A percentile compares a stretch with the other conserved stretches of the same genome.
These are phyloP conservation scores for Candida alai DNA, from an alignment of 805 yeast species.

Conservation along the genomic window DNA sequence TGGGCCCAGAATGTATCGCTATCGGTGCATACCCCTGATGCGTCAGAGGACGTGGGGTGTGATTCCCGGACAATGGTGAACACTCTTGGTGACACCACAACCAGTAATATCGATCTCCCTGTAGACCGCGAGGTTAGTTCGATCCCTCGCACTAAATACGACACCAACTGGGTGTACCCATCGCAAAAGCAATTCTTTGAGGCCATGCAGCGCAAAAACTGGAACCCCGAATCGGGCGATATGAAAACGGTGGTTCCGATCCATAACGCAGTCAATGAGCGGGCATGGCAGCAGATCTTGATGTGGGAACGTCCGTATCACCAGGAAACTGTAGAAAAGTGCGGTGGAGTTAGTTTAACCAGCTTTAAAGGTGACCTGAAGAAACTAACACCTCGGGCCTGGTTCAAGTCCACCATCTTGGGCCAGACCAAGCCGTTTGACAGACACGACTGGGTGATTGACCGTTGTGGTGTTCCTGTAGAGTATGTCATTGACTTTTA, in stretches of 20 bases:
- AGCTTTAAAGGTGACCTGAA: slow-evolving; percentile 87
- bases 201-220: slow-evolving; percentile 88
- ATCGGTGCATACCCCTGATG: slow-evolving; percentile 32
- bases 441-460: slow-evolving; percentile 91
- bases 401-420: slow-evolving; percentile 54
- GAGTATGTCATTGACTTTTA: slow-evolving; percentile 95
- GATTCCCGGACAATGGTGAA: slow-evolving; percentile 43
- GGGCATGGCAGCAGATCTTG: slow-evolving; percentile 82
- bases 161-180: slow-evolving; percentile 87
- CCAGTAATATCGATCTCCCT: slow-evolving; percentile 42
- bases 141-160: slow-evolving; percentile 68
- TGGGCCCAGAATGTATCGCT: slow-evolving; percentile 38
- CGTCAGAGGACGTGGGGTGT: slow-evolving; percentile 38
- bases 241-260: slow-evolving; percentile 92
- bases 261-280: slow-evolving; percentile 89
- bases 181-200: slow-evolving; percentile 92
- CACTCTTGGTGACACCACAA: slow-evolving; percentile 22
- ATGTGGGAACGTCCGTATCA: slow-evolving; percentile 72
- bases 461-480: slow-evolving; percentile 76
- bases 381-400: slow-evolving; percentile 84
- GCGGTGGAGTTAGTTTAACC: slow-evolving; percentile 84
- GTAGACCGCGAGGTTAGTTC: slow-evolving; percentile 74
- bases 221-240: slow-evolving; percentile 77
- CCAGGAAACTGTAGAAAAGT: slow-evolving; percentile 42
- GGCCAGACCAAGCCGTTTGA: slow-evolving; percentile 86